phyloP scores from a whole-genome alignment of 148 eudicot genomes.

The Oxyria digyna region DNA sequence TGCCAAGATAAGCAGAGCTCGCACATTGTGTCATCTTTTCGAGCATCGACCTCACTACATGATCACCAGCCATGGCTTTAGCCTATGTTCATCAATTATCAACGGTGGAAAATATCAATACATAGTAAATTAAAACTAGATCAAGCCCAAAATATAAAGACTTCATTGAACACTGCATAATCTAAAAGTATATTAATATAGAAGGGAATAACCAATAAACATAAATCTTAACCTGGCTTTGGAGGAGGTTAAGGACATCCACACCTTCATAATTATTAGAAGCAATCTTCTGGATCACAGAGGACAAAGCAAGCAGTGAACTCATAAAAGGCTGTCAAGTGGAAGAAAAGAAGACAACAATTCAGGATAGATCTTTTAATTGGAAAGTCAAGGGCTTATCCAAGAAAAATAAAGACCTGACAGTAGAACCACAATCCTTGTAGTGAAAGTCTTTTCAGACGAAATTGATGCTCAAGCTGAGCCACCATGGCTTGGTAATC shows the following conservation, averaged over 20 bases:
- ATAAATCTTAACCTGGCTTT: constrained; percentile 63
- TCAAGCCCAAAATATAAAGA: not conserved
- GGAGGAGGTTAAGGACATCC: constrained; percentile 85
- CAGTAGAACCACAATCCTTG: constrained; percentile 98
- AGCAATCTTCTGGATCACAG: constrained; percentile 63
- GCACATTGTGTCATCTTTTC: constrained; percentile 87
- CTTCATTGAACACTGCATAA: not conserved
- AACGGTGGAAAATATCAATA: not conserved
- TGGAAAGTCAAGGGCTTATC: constrained; percentile 6
- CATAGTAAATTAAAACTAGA: not conserved
- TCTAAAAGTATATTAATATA: not conserved
- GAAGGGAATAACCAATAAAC: not conserved
- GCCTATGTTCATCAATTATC: constrained; percentile 33
- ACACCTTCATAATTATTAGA: constrained; percentile 53
- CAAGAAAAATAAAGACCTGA: constrained; percentile 44
- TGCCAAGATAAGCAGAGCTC: constrained; percentile 83
- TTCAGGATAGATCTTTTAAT: not conserved
- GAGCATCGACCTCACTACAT: constrained; percentile 76
- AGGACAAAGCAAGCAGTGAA: constrained; percentile 78
- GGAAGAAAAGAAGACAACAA: not conserved
- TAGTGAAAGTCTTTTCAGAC: constrained; percentile 70
- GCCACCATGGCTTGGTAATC: constrained; percentile 99
- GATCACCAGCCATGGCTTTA: constrained; percentile 94
- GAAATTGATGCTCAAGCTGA: constrained; percentile 97
- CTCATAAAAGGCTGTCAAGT: constrained; percentile 78